Evolutionary conservation across 129 eudicot genomes (phyloP).

Genomic region (Pulicaria dysenterica): DNA sequence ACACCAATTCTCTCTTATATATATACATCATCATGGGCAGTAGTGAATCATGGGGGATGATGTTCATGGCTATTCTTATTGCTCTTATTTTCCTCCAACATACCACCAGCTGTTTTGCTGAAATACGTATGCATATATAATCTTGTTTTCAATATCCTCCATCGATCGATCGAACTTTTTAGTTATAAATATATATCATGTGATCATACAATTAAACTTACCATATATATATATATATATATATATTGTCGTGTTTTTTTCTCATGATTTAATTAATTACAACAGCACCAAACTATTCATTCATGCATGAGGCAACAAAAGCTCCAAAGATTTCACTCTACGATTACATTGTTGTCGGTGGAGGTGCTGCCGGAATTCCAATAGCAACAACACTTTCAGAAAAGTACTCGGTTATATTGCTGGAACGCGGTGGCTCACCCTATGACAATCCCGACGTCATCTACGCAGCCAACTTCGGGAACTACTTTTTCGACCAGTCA

Average conservation of each 20-base stretch:
- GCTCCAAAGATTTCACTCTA: slow-evolving; percentile 50
- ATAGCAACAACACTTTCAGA: slow-evolving; percentile 62
- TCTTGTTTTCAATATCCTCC: not conserved
- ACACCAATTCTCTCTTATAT: too few species aligned
- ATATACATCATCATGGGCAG: not conserved
- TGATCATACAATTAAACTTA: too few species aligned
- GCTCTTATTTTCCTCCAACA: not conserved
- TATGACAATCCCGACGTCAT: slow-evolving; percentile 44
- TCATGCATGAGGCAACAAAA: slow-evolving; percentile 52
- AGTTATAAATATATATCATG: too few species aligned
- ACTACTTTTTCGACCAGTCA: slow-evolving; percentile 45
- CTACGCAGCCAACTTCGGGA: slow-evolving; percentile 40
- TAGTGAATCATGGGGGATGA: not conserved
- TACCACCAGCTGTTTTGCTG: not conserved
- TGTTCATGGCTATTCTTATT: not conserved
- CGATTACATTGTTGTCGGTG: slow-evolving; percentile 46
- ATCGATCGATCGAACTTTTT: too few species aligned
- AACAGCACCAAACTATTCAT: slow-evolving; percentile 45
- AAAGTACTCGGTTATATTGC: slow-evolving; percentile 49
- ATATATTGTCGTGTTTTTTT: too few species aligned
- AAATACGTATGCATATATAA: not conserved
- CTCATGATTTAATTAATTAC: too few species aligned
- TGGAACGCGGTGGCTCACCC: too few species aligned
- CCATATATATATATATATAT: too few species aligned
- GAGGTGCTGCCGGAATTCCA: slow-evolving; percentile 47